Evolutionary conservation across 108 stramenopile genomes (phyloP), one percentile per base, ranked within the genome.

Genomic region (Discostella stelligeroides): DNA sequence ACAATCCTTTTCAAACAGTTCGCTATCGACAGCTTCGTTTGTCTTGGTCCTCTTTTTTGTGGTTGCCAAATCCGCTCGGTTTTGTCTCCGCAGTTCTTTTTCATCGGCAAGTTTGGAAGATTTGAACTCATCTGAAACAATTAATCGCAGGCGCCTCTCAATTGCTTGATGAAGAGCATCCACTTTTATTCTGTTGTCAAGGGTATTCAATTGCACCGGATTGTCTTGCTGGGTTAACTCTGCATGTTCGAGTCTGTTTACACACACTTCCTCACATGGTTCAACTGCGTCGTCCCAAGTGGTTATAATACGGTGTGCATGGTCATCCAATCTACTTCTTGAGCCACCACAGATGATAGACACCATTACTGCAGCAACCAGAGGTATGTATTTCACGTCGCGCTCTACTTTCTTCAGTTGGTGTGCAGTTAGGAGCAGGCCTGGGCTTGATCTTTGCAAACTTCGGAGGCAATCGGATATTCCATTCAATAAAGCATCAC

Each of bases 331-430:
- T 66, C 21, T n/a, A 56, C 45, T 30, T 15, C 27, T 27, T 60
- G 70, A 15, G n/a, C 68, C 20, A 81, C 81, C n/a, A 40, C 68
- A 63, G 15, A 90, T 45, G 28, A 92, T 79, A 14, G 83, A 86
- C 34, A 88, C 63, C 10, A 90, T 54, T 6, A 89, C 86, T 9
- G 60, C 38, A 27, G 93, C 83, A 20, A 88, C 62, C 54, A 79
- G 53, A 21, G 93, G 91, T 42, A 90, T 72, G 57, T 88, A 92
- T 10, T 81, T 85, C 18, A 75, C 71, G 42, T 95, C 90, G 60
- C 93, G 84, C 60, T 86, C 89, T 10, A 82, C 64, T 30, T 70
- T 45, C 49, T 84, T 88, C 21, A 95, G 64, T 34, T 90, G 85
- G 23, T 75, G 49, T 12, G 89, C 72, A 10, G 90, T 89, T 28